Conservation (phyloP, 495 filamentous ascomycete species). For the Pseudevernia furfuracea region DNA sequence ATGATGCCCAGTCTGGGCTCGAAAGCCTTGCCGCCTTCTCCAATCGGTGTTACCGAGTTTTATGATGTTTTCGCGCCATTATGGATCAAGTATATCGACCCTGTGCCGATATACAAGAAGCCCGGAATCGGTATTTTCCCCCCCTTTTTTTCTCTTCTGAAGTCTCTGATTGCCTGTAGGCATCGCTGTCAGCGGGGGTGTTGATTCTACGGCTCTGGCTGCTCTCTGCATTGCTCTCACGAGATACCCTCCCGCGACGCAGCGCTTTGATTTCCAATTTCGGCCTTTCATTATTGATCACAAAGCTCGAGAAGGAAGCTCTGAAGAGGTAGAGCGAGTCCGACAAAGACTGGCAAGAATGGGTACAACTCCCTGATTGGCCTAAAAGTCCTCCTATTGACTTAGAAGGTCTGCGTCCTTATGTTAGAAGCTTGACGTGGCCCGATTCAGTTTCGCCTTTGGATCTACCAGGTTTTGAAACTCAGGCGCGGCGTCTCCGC, state of each 20-base stretch:
- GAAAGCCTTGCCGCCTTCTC: background rate
- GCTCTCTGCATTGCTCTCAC: slow-evolving; percentile 54
- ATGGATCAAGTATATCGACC: background rate
- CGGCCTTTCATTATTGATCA: slow-evolving; percentile 75
- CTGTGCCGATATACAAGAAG: background rate
- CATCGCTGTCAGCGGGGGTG: slow-evolving; percentile 83
- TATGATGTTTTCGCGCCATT: background rate
- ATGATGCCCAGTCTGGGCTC: background rate
- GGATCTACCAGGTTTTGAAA: slow-evolving; percentile 62
- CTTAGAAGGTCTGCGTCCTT: slow-evolving; percentile 41
- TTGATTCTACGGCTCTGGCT: slow-evolving; percentile 93
- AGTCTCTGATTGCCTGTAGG: slow-evolving; percentile 40
- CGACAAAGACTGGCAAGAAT: slow-evolving; percentile 41
- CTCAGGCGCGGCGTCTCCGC: slow-evolving; percentile 62
- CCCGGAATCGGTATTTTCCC: slow-evolving; percentile 3
- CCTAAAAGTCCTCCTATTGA: slow-evolving; percentile 7
- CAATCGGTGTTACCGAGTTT: slow-evolving; percentile 3
- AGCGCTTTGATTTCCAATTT: slow-evolving; percentile 34
- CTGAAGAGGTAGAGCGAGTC: slow-evolving; percentile 58
- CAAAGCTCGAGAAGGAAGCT: slow-evolving; percentile 57
- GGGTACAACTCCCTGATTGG: slow-evolving; percentile 25
- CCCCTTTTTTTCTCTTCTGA: background rate
- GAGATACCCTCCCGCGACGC: slow-evolving; percentile 22
- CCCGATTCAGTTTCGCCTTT: slow-evolving; percentile 31
- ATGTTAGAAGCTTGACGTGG: slow-evolving; percentile 49